These are phyloP conservation scores for Sugiyamaella americana DNA, from an alignment of 805 yeast genomes.

Conservation along the genomic window DNA sequence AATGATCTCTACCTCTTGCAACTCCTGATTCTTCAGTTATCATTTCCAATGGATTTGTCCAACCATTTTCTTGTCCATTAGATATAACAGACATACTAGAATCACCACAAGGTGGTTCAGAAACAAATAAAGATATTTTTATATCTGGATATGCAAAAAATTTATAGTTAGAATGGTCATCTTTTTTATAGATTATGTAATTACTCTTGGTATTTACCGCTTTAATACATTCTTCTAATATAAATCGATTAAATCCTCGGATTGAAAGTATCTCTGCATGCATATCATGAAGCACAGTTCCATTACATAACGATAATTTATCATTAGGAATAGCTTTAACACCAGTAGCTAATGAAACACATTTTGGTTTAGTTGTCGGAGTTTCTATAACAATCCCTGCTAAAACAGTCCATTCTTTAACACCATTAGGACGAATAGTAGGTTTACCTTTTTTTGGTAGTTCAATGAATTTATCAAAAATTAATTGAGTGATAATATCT, in stretches of 20 bases:
- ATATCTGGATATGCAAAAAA: slow-evolving; percentile 22
- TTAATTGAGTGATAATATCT: slow-evolving; percentile 22
- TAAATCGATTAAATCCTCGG: slow-evolving; percentile 58
- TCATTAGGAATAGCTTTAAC: slow-evolving; percentile 68
- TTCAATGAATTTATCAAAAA: slow-evolving; percentile 19
- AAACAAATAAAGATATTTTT: slow-evolving; percentile 53
- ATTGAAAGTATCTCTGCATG: slow-evolving; percentile 84
- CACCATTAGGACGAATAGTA: slow-evolving; percentile 51
- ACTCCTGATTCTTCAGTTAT: slow-evolving; percentile 2
- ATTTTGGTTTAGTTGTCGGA: slow-evolving; percentile 18
- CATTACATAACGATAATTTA: slow-evolving; percentile 41
- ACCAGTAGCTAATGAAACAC: slow-evolving; percentile 66
- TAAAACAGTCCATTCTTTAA: slow-evolving; percentile 75
- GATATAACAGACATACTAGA: slow-evolving; percentile 54
- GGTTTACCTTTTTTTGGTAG: slow-evolving; percentile 52
- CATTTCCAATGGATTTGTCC: not conserved
- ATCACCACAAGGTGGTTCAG: slow-evolving; percentile 90
- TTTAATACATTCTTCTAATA: slow-evolving; percentile 45
- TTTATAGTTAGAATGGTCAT: not conserved
- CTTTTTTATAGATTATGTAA: slow-evolving; percentile 2
- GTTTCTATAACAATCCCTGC: slow-evolving; percentile 55
- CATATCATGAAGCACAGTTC: slow-evolving; percentile 71
- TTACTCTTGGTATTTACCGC: slow-evolving; percentile 16
- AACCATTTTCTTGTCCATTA: slow-evolving; percentile 19
- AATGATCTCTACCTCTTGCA: slow-evolving; percentile 61